A percentile compares a stretch with the other conserved stretches of the same genome.
These are phyloP conservation scores for Alloascoidea hylecoeti DNA, from an alignment of 805 yeast genomes.

Conservation along the genomic window DNA sequence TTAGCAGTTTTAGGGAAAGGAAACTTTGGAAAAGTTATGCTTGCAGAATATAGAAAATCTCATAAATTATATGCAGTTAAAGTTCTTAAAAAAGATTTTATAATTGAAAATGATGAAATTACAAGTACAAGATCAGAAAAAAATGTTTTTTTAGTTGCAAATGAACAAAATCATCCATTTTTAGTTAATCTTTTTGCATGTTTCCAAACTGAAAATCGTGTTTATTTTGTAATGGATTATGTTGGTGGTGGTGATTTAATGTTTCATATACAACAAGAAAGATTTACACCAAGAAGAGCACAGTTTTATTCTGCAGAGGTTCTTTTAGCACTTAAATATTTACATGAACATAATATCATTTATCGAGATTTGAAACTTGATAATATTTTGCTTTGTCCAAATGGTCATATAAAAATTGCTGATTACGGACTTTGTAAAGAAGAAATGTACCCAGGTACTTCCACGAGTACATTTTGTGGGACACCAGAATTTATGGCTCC, in stretches of 20 bases:
- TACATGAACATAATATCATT: conserved; percentile 73
- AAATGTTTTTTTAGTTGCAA: conserved; percentile 52
- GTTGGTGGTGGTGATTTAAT: conserved; percentile 81
- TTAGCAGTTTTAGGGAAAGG: conserved; percentile 83
- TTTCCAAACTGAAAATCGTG: conserved; percentile 77
- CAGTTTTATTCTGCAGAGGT: conserved; percentile 81
- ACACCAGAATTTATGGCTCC: conserved; percentile 92
- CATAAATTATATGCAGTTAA: conserved; percentile 66
- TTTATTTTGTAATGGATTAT: conserved; percentile 81
- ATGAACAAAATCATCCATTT: conserved; percentile 66
- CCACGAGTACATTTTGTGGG: conserved; percentile 78
- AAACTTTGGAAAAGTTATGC: conserved; percentile 79
- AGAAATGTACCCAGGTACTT: conserved; percentile 51
- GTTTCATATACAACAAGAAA: conserved; percentile 82
- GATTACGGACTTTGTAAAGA: conserved; percentile 84
- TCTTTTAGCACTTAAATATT: conserved; percentile 56
- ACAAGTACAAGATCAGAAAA: conserved; percentile 74
- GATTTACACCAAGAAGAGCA: conserved; percentile 67
- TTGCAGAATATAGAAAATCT: conserved; percentile 67
- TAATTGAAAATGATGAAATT: conserved; percentile 73
- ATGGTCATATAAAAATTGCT: conserved; percentile 74
- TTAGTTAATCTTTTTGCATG: conserved; percentile 67
- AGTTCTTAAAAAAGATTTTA: conserved; percentile 72
- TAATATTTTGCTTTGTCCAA: conserved; percentile 58
- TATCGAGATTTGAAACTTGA: conserved; percentile 80